Percentiles rank a stretch among this genome's conserved stretches.
These are phyloP conservation scores for Nyssa sinensis DNA, from an alignment of 148 eudicot species.

Conservation along the genomic window DNA sequence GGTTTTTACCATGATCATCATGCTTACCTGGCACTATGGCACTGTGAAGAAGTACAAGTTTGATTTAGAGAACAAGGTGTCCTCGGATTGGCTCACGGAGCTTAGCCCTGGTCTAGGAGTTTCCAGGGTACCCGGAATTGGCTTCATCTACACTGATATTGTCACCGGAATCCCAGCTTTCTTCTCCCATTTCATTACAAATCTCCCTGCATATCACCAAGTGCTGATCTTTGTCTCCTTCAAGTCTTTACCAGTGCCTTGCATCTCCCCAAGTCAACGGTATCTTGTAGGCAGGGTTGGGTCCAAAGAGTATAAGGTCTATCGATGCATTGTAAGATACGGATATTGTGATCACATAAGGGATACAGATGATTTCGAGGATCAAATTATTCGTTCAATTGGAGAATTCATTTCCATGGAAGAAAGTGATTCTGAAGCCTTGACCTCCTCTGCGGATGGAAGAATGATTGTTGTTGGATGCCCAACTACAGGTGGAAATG, in stretches of 20 bases:
- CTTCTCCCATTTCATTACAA: constrained; percentile 53
- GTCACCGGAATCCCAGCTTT: constrained; percentile 49
- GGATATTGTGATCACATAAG: constrained; percentile 42
- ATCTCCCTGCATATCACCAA: constrained; percentile 52
- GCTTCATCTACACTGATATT: constrained; percentile 46
- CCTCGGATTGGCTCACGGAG: constrained; percentile 46
- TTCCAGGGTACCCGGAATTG: constrained; percentile 48
- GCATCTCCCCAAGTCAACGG: constrained; percentile 25
- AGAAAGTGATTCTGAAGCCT: constrained; percentile 31
- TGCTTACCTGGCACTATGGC: constrained; percentile 60
- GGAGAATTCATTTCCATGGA: constrained; percentile 45
- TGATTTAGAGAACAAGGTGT: constrained; percentile 46
- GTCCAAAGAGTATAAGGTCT: constrained; percentile 35
- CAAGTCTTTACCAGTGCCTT: constrained; percentile 43
- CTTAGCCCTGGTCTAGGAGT: constrained; percentile 45
- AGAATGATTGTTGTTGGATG: constrained; percentile 39
- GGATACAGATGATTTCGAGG: constrained; percentile 49
- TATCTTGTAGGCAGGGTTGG: constrained; percentile 54
- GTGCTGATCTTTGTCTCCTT: constrained; percentile 45
- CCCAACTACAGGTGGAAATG: constrained; percentile 17
- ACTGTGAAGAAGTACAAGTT: constrained; percentile 46
- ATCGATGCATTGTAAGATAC: constrained; percentile 49
- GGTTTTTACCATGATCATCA: constrained; percentile 33
- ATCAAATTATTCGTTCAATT: constrained; percentile 35
- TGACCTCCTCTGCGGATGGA: constrained; percentile 32